Evolutionary conservation across 2,329 filamentous ascomycete species (phyloP), one percentile per base, ranked within the genome.

Genomic region (Fusarium sp.): DNA sequence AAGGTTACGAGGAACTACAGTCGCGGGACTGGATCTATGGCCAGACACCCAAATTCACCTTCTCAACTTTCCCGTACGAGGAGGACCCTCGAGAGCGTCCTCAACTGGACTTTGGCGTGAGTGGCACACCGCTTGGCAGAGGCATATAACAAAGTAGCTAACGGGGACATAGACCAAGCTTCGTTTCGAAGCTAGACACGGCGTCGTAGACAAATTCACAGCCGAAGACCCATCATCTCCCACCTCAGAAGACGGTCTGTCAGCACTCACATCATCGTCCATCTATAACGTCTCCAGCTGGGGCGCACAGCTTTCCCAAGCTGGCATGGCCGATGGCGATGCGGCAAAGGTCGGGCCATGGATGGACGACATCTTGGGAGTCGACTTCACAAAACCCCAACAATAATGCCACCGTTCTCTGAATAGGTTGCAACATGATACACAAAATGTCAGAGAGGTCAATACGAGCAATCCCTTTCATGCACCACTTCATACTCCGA

Each of bases 31-130:
- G 95, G 94, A 92, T 92, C 65, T 97, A 92, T 81, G 89, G 89
- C 6, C 95, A 97, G 82, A 97, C 95, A 5, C 95, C 95, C 3
- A 91, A 91, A 61, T 98, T 97, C 80, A 90, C 88, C 13, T 91
- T 95, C 74, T 90, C 89, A 7, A 91, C 88, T 7, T 83, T 88
- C 79, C 82, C 91, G 41, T 87, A 86, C 70, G 84, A 90, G 71
- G 84, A 90, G 45, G 86, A 92, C 81, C 84, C 89, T 62, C 83
- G 90, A 62, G 82, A 86, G 66, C 84, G 90, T 42, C 89, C 89
- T 2, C 75, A 80, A 0, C 68, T 88, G 18, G 87, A 89, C 2
- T 78, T 82, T 18, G 80, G 83, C 28, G 81, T 92, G 71, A 80
- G 82, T 73, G 16, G 18, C 42, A 41, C 6, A 35, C 39, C 36